Conservation (phyloP, 768 basidiomycete genomes). For the Pilatotrama ljubarskyi region DNA sequence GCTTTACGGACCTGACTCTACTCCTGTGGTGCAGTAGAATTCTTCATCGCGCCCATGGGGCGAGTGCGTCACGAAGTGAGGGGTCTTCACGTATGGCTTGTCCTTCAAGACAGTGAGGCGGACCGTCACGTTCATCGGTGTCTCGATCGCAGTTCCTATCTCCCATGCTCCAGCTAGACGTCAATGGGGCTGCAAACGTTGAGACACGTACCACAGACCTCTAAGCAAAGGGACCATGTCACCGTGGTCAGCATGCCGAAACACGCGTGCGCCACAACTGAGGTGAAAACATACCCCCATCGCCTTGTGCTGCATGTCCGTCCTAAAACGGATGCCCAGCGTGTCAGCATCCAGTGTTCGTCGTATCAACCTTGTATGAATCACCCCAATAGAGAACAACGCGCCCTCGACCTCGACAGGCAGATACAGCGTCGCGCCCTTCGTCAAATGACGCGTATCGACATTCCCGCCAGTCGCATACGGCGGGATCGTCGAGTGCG, state of each 20-base stretch:
- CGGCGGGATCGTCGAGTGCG: constrained; percentile 63
- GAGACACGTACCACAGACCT: constrained; percentile 55
- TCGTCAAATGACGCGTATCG: constrained; percentile 56
- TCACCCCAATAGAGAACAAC: constrained; percentile 60
- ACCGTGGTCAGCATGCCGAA: no score
- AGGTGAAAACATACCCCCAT: constrained; percentile 51
- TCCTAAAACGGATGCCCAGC: constrained; percentile 39
- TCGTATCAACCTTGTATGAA: constrained; percentile 19
- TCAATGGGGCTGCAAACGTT: not conserved
- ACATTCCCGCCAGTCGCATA: constrained; percentile 63
- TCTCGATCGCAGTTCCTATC: constrained; percentile 65
- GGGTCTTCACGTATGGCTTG: constrained; percentile 56
- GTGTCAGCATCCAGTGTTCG: not conserved
- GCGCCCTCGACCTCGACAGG: constrained; percentile 62
- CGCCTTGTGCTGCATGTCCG: constrained; percentile 67
- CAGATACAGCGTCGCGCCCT: constrained; percentile 57
- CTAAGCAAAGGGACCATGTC: constrained; percentile 31
- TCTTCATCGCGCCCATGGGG: constrained; percentile 32
- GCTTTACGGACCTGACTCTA: constrained; percentile 42
- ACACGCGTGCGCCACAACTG: no score
- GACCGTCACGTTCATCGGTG: constrained; percentile 55
- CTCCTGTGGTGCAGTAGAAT: constrained; percentile 60
- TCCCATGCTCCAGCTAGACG: not conserved
- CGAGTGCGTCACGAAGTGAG: constrained; percentile 48
- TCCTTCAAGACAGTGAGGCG: constrained; percentile 59